Percentiles rank a stretch among this genome's conserved stretches.
Conservation (phyloP, 805 yeast genomes). For the Kodamaea restingae region DNA sequence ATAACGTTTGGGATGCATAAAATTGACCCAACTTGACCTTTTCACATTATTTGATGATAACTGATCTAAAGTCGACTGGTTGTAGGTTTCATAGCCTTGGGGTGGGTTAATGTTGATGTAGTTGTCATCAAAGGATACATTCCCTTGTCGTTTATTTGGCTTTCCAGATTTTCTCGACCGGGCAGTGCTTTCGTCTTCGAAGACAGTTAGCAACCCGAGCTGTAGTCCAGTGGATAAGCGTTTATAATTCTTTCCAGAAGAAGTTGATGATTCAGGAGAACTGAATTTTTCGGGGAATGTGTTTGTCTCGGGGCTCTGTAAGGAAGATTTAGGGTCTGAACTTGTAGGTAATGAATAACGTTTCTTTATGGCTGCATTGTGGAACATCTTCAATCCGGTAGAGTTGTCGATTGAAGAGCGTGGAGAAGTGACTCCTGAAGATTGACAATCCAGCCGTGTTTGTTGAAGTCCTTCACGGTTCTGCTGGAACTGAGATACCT, state of each 20-base stretch:
- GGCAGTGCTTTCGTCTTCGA: slow-evolving; percentile 26
- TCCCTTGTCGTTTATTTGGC: neutral
- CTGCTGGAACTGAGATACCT: slow-evolving; percentile 8
- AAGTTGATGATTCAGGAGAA: slow-evolving; percentile 9
- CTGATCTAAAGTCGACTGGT: slow-evolving; percentile 35
- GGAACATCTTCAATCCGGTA: slow-evolving; percentile 31
- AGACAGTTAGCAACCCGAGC: slow-evolving; percentile 35
- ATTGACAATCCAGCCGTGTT: slow-evolving; percentile 2
- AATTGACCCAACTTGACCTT: slow-evolving; percentile 9
- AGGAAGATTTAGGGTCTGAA: slow-evolving; percentile 2
- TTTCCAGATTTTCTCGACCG: neutral
- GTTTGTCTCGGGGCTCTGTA: slow-evolving; percentile 2
- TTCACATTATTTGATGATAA: slow-evolving; percentile 21
- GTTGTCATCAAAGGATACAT: slow-evolving; percentile 23
- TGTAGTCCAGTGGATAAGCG: slow-evolving; percentile 36
- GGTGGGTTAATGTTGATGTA: slow-evolving; percentile 23
- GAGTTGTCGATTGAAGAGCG: slow-evolving; percentile 9
- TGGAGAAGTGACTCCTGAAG: slow-evolving; percentile 8
- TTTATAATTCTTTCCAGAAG: slow-evolving; percentile 24
- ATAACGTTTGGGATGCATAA: slow-evolving; percentile 34
- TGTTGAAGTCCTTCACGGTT: no score
- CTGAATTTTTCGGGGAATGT: slow-evolving; percentile 3
- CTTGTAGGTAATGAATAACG: slow-evolving; percentile 19
- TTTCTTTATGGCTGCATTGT: slow-evolving; percentile 26
- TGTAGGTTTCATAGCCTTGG: slow-evolving; percentile 26